Base-by-base conservation (phyloP, 176 grass and related monocot species). In the sorghum (Sorghum bicolor) region DNA sequence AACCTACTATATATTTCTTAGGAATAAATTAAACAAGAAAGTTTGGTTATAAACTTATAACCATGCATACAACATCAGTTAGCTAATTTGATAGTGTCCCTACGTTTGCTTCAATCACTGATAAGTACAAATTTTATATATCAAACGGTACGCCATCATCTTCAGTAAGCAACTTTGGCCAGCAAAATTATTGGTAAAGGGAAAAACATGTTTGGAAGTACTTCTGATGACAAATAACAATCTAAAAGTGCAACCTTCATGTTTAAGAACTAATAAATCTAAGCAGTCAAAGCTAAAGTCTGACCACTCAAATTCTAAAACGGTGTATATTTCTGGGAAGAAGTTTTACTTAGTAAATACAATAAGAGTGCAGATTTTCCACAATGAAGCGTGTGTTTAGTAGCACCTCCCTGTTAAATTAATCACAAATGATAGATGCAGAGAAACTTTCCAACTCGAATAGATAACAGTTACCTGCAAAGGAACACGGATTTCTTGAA, bases 401-500 rank as follows among this genome's bases (percentile, higher is more conserved):
- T 17, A 81, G 4, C 65, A 39, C 10, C 41, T 76, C 34, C 43
- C 30, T 31, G 37, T 25, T 44, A 53, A 58, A 43, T 36, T 37
- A 75, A 70, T 72, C 40, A 72, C 40, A 29, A 29, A 82, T 28
- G 55, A 71, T 50, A 79, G 37, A 52, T 62, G 30, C 63, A 82
- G 41, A 89, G 25, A 70, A 82, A 38, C 64, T 61, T 70, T 60
- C 19, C 41, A 37, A 71, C 43, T 70, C 26, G 26, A 89, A 64
- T 58, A 82, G 82, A 70, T 19, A 83, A 81, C 4, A 87, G 64
- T 77, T 75, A 98, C 95, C 95, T 95, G 92, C 83, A 98, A 84
- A 86, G 95, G 95, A 93, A 98, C 92, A 74, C 95, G 92, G 32
- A 93, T 94, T 74, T 98, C 95, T 86, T 95, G 95, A 84, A 98